These are phyloP conservation scores for Inga laurina DNA, from an alignment of 306 rosid species.

Conservation along the genomic window DNA sequence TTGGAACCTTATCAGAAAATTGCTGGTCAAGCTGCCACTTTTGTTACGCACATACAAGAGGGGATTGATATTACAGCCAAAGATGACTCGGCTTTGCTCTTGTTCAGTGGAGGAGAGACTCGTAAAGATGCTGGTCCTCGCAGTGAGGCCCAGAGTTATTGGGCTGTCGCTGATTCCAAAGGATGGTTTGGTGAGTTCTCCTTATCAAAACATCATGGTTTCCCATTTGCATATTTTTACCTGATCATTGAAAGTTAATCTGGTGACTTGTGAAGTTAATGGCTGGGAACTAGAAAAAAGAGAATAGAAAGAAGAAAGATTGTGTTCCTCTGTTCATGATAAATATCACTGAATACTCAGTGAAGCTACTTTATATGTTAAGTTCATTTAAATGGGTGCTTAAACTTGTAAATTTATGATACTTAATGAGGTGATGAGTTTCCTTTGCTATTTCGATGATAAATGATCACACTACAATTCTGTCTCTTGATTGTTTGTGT, in stretches of 20 bases:
- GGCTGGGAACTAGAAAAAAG: background rate
- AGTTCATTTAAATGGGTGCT: background rate
- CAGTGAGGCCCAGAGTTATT: constrained; percentile 96
- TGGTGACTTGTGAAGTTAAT: background rate
- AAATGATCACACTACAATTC: background rate
- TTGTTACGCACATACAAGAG: constrained; percentile 65
- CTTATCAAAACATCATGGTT: background rate
- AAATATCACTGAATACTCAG: background rate
- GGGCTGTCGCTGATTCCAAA: constrained; percentile 84
- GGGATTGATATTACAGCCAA: constrained; percentile 60
- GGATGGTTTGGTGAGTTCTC: constrained; percentile 85
- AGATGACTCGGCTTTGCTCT: constrained; percentile 67
- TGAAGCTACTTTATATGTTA: background rate
- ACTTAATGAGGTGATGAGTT: background rate
- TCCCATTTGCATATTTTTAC: constrained; percentile 2
- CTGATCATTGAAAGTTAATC: constrained; percentile 6
- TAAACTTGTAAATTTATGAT: background rate
- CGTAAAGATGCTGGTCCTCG: constrained; percentile 87
- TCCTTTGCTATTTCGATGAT: background rate
- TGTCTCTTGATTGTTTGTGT: constrained; percentile 25
- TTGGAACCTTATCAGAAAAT: constrained; percentile 91
- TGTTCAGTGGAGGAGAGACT: constrained; percentile 98
- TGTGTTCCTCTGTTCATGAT: background rate
- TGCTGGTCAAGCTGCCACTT: constrained; percentile 90
- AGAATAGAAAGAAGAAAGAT: background rate